Conservation (phyloP, 129 eudicot species). For the Mikania micrantha region DNA sequence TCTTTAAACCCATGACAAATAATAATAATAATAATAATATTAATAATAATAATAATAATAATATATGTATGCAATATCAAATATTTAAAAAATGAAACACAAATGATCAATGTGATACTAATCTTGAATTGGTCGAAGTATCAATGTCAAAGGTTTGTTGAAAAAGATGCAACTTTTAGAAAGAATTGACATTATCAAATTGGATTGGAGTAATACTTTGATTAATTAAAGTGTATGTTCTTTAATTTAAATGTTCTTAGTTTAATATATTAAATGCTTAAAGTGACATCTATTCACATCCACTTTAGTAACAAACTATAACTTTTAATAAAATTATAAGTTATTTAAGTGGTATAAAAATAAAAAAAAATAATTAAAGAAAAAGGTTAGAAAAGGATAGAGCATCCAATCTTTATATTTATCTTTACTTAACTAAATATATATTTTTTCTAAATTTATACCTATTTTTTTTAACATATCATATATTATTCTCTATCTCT, state of each 20-base stretch:
- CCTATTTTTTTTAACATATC: too few relatives aligned
- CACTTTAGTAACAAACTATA: not conserved
- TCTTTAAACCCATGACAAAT: too few relatives aligned
- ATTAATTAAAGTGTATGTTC: not conserved
- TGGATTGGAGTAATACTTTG: not conserved
- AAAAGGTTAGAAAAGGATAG: constrained; percentile 6
- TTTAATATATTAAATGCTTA: not conserved
- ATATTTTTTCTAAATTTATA: too few relatives aligned
- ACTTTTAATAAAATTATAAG: not conserved
- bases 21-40: too few relatives aligned
- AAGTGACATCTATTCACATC: not conserved
- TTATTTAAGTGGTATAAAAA: not conserved
- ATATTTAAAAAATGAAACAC: too few relatives aligned
- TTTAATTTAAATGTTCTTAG: not conserved
- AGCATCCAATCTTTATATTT: too few relatives aligned
- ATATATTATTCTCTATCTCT: too few relatives aligned
- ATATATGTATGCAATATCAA: too few relatives aligned
- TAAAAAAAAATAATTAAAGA: not conserved
- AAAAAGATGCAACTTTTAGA: not conserved
- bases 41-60: too few relatives aligned
- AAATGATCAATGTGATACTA: too few relatives aligned
- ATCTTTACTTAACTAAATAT: too few relatives aligned
- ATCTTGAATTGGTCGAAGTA: not conserved
- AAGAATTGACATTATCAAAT: not conserved
- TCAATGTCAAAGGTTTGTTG: not conserved